Base-by-base conservation (phyloP, 768 basidiomycete genomes). In the Hortiboletus flavorubellus region DNA sequence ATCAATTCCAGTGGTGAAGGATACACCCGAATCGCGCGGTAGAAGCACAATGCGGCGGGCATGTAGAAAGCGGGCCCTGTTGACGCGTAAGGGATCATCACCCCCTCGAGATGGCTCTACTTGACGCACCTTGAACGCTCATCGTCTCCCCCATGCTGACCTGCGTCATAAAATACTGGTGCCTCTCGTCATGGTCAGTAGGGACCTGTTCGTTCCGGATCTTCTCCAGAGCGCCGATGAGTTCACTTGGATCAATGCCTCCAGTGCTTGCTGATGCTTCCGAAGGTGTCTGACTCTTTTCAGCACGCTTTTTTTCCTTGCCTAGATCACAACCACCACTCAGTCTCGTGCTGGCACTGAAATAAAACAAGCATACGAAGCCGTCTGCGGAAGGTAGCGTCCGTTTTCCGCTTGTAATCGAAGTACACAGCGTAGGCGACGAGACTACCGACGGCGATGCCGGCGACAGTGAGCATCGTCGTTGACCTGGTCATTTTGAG, bases 1-100 rank as follows among this genome's bases (percentile, higher is more conserved):
- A 99, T 88, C 62, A 98, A 83, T 72, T 98, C 97, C 33, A 93
- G 84, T 1, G 95, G 93, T 31, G 90, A 85, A 47, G 97, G 97
- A 75, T 99, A 99, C 35, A 97, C 93, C 51, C 89, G 80, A 55
- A 98, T 84, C 1, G 93, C 95, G 47, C 93, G 83, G 81, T 86
- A 99, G 82, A 98, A 98, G 40, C 86, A 83, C 68, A 91, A 72
- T 40, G 97, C 95, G 18, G 95, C 87, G 11, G 85, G 80, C 29
- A 98, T 78, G 67, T 87, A 75, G 73, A 85, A 87, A 29, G 79
- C 72, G 41, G 91, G 87, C 37, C 95, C 96, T 97, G 58, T 26
- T 23, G 52, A 50, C 46, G 31, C n/a, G 49, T 59, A 14, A 56
- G 46, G 9, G 38, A 46, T 48, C 8, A 53, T 11, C 8, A 26